Percentiles rank a stretch among this genome's conserved stretches.
phyloP scores from a whole-genome alignment of 257 asterid genomes.

The Nicotiana otophora region DNA sequence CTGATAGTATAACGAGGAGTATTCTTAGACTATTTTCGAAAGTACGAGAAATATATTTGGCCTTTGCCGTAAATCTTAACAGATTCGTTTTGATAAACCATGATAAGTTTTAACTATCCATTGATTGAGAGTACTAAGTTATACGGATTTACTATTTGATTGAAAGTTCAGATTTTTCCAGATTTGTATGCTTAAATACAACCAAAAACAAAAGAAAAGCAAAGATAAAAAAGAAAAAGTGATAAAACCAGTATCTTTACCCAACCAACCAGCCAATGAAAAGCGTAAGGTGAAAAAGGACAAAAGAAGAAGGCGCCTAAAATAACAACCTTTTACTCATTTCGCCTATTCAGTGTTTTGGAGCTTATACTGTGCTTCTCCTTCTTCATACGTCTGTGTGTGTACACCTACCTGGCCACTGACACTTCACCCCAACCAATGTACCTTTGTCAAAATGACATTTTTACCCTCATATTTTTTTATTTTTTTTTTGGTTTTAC shows the following conservation, averaged over 20 bases:
- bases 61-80: too few relatives aligned
- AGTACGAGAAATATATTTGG: too few relatives aligned
- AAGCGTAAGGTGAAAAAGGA: neutral
- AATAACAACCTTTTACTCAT: neutral
- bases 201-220: neutral
- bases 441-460: neutral
- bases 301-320: conserved; percentile 1
- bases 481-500: too few relatives aligned
- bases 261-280: neutral
- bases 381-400: neutral
- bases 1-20: too few relatives aligned
- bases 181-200: neutral
- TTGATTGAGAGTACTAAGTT: neutral
- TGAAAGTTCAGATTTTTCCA: neutral
- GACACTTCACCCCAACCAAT: neutral
- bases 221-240: neutral
- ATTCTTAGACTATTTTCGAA: too few relatives aligned
- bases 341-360: neutral
- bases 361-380: neutral
- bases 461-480: neutral
- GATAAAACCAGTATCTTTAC: neutral
- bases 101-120: neutral
- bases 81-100: too few relatives aligned
- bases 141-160: neutral
- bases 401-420: neutral